phyloP scores from a whole-genome alignment of 495 filamentous ascomycete genomes.

The Annulohypoxylon nitens region DNA sequence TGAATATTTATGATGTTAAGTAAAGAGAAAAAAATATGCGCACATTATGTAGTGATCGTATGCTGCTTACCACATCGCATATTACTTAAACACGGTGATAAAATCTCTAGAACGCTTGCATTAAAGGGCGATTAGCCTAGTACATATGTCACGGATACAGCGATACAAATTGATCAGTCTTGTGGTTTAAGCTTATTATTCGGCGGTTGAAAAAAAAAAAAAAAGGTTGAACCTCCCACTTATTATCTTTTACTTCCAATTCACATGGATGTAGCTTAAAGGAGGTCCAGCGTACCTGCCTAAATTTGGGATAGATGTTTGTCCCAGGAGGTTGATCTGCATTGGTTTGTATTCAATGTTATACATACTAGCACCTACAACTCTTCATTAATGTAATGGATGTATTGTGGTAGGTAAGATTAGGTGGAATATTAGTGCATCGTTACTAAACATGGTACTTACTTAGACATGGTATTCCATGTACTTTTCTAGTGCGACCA shows the following conservation, averaged over 20 bases:
- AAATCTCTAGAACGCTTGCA: no score
- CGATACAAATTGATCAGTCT: neutral
- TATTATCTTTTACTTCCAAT: neutral
- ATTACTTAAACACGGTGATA: no score
- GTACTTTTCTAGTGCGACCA: neutral
- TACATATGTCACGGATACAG: no score
- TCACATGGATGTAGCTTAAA: neutral
- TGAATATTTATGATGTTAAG: no score
- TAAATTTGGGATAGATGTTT: slow-evolving; percentile 5
- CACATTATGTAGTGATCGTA: no score
- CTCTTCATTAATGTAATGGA: neutral
- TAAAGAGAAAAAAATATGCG: no score
- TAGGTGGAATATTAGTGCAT: slow-evolving; percentile 13
- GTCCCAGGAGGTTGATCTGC: slow-evolving; percentile 16
- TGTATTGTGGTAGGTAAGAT: neutral
- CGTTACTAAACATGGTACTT: slow-evolving; percentile 8
- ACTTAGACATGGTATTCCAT: neutral
- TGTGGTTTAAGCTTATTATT: neutral
- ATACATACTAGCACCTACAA: neutral
- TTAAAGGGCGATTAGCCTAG: no score
- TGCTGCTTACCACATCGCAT: no score
- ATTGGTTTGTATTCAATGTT: slow-evolving; percentile 14
- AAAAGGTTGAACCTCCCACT: neutral
- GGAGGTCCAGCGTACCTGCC: neutral
- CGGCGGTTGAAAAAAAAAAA: no score